Conservation (phyloP, 192 early-diverging fungal genomes). For the Linderina pennispora region DNA sequence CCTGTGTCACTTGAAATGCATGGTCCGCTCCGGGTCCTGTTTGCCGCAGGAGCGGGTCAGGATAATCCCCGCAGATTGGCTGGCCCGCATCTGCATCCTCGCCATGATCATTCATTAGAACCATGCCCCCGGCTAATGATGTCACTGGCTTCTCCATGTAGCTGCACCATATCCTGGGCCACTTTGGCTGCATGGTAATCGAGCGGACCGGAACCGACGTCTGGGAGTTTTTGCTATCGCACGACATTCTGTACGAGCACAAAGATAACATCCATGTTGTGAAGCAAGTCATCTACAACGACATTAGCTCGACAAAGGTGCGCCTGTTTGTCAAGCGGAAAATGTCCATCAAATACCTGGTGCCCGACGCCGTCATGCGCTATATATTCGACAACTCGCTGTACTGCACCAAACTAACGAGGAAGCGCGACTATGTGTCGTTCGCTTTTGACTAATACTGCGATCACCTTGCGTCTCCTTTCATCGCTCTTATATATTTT, state of each 20-base stretch:
- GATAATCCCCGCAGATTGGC: too few species aligned
- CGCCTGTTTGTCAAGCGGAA: constrained; percentile 87
- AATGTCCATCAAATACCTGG: constrained; percentile 92
- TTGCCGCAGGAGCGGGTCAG: too few species aligned
- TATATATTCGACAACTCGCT: constrained; percentile 80
- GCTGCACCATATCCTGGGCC: constrained; percentile 83
- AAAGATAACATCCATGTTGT: constrained; percentile 86
- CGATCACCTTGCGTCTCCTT: not conserved
- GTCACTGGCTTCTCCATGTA: too few species aligned
- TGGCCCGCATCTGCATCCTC: too few species aligned
- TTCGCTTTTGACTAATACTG: constrained; percentile 40
- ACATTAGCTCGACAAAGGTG: constrained; percentile 96
- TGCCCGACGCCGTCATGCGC: constrained; percentile 86
- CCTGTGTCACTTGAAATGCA: too few species aligned
- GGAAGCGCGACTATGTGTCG: constrained; percentile 47
- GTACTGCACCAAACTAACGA: constrained; percentile 55
- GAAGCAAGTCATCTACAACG: constrained; percentile 96
- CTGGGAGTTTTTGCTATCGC: constrained; percentile 82
- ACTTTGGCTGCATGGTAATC: constrained; percentile 91
- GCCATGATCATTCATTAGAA: too few species aligned
- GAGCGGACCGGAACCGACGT: constrained; percentile 94
- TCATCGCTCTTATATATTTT: not conserved
- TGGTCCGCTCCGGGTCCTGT: too few species aligned
- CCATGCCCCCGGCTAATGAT: too few species aligned
- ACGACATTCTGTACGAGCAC: constrained; percentile 87